Evolutionary conservation across 768 basidiomycete genomes (phyloP).

Genomic region (Nidularia sp.): DNA sequence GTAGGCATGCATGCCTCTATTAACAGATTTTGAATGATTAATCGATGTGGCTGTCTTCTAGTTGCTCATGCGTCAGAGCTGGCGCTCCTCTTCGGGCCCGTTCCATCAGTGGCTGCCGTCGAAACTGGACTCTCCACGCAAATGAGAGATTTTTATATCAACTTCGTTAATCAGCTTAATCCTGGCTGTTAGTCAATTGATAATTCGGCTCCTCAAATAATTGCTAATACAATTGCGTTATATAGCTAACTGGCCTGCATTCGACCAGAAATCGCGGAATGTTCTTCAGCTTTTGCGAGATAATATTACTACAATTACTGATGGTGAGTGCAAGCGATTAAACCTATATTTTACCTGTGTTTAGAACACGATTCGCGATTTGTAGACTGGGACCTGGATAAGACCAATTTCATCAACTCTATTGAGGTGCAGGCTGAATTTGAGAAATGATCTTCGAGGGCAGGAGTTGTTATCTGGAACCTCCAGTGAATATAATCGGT

Average conservation of each 20-base stretch:
- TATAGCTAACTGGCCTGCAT: neutral
- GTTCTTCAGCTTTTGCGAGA: neutral
- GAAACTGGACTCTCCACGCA: conserved; percentile 43
- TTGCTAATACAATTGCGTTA: neutral
- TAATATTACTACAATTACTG: neutral
- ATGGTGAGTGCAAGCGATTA: neutral
- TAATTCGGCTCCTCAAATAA: neutral
- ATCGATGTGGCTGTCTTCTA: conserved; percentile 11
- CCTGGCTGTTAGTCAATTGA: conserved; percentile 40
- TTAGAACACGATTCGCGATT: neutral
- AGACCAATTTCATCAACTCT: neutral
- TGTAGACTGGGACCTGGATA: neutral
- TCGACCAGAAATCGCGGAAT: neutral
- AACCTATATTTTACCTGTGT: neutral
- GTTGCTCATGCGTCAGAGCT: conserved; percentile 51
- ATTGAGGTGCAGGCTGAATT: neutral
- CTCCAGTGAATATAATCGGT: too few relatives aligned
- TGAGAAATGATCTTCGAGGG: neutral
- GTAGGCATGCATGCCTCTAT: conserved; percentile 17
- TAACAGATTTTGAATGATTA: neutral
- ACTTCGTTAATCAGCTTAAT: conserved; percentile 50
- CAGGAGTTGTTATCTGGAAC: too few relatives aligned
- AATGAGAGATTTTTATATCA: conserved; percentile 51
- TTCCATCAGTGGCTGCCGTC: conserved; percentile 28
- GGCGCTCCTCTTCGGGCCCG: conserved; percentile 41